phyloP scores from a whole-genome alignment of 257 asterid species.

The Pogostemon cablin region DNA sequence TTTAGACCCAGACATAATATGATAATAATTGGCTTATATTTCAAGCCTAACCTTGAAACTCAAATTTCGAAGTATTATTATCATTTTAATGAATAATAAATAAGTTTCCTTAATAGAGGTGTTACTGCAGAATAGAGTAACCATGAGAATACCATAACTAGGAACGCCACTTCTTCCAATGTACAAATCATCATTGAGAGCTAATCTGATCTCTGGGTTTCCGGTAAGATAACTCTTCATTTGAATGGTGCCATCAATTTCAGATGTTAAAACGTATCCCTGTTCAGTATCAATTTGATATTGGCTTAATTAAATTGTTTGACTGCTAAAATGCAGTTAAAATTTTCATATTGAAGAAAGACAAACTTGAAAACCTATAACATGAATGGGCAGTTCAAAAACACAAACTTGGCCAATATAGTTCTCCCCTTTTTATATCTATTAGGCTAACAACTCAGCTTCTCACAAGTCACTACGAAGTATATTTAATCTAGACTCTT shows the following conservation, averaged over 20 bases:
- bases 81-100: conserved; percentile 11
- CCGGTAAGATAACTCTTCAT: conserved; percentile 99
- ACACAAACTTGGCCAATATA: conserved; percentile 20
- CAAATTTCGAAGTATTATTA: background rate
- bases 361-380: conserved; percentile 9
- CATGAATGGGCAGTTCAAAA: conserved; percentile 16
- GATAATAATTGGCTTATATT: background rate
- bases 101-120: background rate
- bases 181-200: conserved; percentile 88
- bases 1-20: too few relatives aligned
- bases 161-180: conserved; percentile 81
- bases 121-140: conserved; percentile 31
- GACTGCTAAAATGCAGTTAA: conserved; percentile 6
- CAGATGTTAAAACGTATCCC: conserved; percentile 96
- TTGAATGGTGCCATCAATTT: conserved; percentile 99
- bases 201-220: conserved; percentile 96
- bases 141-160: conserved; percentile 58
- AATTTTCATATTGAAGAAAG: conserved; percentile 13
- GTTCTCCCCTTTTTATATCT: conserved; percentile 16
- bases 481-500: background rate
- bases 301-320: conserved; percentile 17
- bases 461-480: background rate
- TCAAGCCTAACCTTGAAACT: background rate
- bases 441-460: conserved; percentile 22
- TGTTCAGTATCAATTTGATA: conserved; percentile 37